Evolutionary conservation across 306 rosid species (phyloP).

Genomic region (Dalbergia oliveri): DNA sequence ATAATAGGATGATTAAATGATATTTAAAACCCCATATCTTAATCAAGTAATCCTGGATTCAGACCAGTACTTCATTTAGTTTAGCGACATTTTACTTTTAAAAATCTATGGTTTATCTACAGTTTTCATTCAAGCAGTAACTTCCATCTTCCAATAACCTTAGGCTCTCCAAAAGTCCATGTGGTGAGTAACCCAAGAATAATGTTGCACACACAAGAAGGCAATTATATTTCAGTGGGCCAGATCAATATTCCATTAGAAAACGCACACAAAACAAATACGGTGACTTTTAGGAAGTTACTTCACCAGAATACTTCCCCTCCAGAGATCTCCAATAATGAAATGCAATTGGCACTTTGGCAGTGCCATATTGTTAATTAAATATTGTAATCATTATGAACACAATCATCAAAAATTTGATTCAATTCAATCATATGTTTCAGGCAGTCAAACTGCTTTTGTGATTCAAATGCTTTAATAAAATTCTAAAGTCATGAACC

Average conservation of each 20-base stretch:
- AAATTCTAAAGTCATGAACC: not conserved
- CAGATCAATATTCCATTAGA: not conserved
- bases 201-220: not conserved
- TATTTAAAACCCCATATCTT: not conserved
- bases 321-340: not conserved
- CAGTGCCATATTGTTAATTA: conserved; percentile 16
- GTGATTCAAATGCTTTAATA: too few species aligned
- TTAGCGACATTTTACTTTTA: not conserved
- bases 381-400: not conserved
- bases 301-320: not conserved
- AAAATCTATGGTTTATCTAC: conserved; percentile 8
- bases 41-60: conserved; percentile 1
- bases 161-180: conserved; percentile 29
- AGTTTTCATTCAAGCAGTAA: conserved; percentile 24
- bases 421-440: not conserved
- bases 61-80: not conserved
- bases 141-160: conserved; percentile 18
- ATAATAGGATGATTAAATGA: not conserved
- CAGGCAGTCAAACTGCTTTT: not conserved
- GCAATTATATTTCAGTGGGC: not conserved
- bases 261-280: not conserved
- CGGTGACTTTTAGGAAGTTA: not conserved
- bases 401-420: not conserved
- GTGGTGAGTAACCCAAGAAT: not conserved
- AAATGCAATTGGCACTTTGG: not conserved